Conservation (phyloP, 2,329 filamentous ascomycete genomes). For the Arthrobotrys musiformis region DNA sequence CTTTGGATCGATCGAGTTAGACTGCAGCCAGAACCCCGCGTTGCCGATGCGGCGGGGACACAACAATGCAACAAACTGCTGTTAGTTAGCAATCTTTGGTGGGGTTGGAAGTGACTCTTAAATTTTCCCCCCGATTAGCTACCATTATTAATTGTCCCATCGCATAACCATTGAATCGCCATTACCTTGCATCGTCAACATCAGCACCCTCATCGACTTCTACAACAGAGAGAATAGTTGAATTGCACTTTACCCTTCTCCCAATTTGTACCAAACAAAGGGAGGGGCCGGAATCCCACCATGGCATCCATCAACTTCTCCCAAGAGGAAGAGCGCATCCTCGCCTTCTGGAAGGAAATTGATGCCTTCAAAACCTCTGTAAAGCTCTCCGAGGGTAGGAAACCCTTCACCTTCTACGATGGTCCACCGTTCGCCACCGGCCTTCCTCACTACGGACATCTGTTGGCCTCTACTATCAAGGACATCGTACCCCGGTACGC, state of each 20-base stretch:
- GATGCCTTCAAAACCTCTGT: conserved; percentile 77
- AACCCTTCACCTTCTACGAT: conserved; percentile 95
- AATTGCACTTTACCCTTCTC: background rate
- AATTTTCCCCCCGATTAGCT: conserved; percentile 10
- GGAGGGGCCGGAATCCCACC: conserved; percentile 57
- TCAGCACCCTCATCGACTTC: background rate
- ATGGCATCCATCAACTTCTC: conserved; percentile 90
- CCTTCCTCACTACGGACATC: conserved; percentile 76
- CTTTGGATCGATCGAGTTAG: background rate
- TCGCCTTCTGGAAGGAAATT: conserved; percentile 89
- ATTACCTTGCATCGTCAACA: background rate
- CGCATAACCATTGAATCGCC: too few species aligned
- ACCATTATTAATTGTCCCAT: too few species aligned
- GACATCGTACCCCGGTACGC: conserved; percentile 96
- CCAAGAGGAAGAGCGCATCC: conserved; percentile 85
- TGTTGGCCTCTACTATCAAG: conserved; percentile 93
- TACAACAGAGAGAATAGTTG: background rate
- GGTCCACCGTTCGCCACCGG: conserved; percentile 81
- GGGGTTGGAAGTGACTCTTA: conserved; percentile 46
- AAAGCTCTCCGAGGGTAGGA: conserved; percentile 82
- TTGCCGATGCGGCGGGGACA: conserved; percentile 37
- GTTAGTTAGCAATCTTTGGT: conserved; percentile 26
- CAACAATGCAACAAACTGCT: background rate
- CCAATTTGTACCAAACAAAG: background rate
- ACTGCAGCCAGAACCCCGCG: conserved; percentile 19